Evolutionary conservation across 1,284 basidiomycete species (phyloP).

Genomic region (Fomes fomentarius): DNA sequence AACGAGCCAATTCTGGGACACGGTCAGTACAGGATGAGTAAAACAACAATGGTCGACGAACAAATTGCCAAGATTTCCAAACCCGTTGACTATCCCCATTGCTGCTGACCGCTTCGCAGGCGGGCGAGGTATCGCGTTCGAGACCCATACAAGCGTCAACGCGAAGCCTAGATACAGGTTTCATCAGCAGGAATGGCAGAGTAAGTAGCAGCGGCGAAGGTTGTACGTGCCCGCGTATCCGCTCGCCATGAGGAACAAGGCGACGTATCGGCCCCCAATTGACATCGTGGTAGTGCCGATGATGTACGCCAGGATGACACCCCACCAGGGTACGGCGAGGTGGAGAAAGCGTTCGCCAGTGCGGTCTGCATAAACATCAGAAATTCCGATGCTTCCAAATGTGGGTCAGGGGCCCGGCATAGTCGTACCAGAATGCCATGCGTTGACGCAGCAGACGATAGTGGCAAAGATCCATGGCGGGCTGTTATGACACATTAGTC

Average conservation of each 20-base stretch:
- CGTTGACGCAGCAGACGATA: conserved; percentile 57
- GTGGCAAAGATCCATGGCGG: conserved; percentile 69
- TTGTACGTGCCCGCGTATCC: conserved; percentile 55
- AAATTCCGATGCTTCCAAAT: not conserved
- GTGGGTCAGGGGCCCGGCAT: too few relatives aligned
- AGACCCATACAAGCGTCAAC: conserved; percentile 64
- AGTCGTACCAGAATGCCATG: conserved; percentile 66
- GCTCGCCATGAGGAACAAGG: conserved; percentile 66
- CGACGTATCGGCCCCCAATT: conserved; percentile 60
- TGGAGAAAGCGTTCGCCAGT: conserved; percentile 75
- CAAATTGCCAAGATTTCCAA: conserved; percentile 45
- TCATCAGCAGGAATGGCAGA: too few relatives aligned
- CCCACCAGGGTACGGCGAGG: conserved; percentile 61
- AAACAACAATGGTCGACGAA: too few relatives aligned
- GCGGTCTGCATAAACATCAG: conserved; percentile 42
- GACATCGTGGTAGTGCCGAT: conserved; percentile 60
- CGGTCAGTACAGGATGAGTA: too few relatives aligned
- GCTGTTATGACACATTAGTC: conserved; percentile 36
- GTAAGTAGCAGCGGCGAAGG: too few relatives aligned
- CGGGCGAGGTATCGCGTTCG: conserved; percentile 63
- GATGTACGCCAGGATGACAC: conserved; percentile 63
- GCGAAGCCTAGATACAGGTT: conserved; percentile 48
- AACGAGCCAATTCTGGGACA: conserved; percentile 39
- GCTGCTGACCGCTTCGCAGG: conserved; percentile 59
- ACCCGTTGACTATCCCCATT: conserved; percentile 46